Base-by-base conservation (phyloP, 805 yeast genomes). In the Spathaspora sp. region DNA sequence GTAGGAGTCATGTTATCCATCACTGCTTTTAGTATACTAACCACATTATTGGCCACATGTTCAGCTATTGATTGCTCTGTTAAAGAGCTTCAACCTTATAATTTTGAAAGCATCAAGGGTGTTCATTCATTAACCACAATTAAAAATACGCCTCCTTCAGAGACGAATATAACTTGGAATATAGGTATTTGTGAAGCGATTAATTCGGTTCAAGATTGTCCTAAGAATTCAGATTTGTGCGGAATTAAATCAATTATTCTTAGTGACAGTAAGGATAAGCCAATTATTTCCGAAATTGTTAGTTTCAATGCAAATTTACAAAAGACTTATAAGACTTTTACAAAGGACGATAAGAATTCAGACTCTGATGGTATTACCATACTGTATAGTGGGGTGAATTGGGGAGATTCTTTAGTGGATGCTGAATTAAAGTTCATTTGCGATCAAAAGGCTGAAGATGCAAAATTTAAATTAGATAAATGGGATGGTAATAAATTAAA, bases 81-180 rank as follows among this genome's bases (percentile, higher is more conserved):
- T 14, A 55, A 59, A n/a, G 76, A 69, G 47, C 66, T 80, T 38
- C 52, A 56, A 3, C 58, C 59, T 1, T 76, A 72, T 61, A 73
- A 81, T 49, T 70, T 86, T 51, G 69, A 70, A 17, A 54, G 69
- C 16, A 69, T 86, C 47, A 74, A 75, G 47, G 87, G 86, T 3
- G 62, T 79, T 4, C 80, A 81, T 57, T 49, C 68, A 1, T 68
- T 73, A n/a, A 61, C 75, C 5, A 39, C 60, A 4, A 57, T 73
- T 16, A 69, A 66, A 31, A 78, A 77, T 44, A 89, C 97, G 10
- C 98, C 98, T 16, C 98, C 99, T 1, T 80, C 93, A 11, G 69
- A 66, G 31, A 81, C 87, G 1, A 77, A 72, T 47, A 67, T 76
- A 32, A 75, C 80, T 2, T 89, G 97, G 92, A 82, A 77, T 60